Conservation (phyloP, 306 rosid species). For the Inga oerstediana region DNA sequence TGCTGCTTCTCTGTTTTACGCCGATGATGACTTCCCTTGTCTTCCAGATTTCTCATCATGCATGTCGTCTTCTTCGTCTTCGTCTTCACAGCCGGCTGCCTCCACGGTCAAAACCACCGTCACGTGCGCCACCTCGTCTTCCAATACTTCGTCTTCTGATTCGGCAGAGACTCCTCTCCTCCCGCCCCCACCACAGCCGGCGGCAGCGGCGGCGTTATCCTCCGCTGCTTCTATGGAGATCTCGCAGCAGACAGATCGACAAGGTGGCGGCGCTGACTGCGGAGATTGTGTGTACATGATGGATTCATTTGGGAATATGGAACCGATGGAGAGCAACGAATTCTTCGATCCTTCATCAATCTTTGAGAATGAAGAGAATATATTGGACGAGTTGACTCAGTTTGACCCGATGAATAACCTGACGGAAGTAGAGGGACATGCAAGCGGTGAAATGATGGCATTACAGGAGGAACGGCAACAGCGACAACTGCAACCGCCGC, state of each 20-base stretch:
- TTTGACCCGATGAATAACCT: not conserved
- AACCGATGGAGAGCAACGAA: slow-evolving; percentile 48
- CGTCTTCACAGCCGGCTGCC: slow-evolving; percentile 31
- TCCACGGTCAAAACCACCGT: slow-evolving; percentile 37
- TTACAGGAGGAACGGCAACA: not conserved
- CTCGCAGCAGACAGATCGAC: slow-evolving; percentile 30
- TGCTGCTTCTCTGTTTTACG: slow-evolving; percentile 46
- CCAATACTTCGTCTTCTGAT: slow-evolving; percentile 43
- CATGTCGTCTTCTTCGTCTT: slow-evolving; percentile 66
- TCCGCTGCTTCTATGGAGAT: slow-evolving; percentile 60
- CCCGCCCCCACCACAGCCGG: not conserved
- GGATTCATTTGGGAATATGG: slow-evolving; percentile 64
- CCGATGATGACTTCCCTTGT: slow-evolving; percentile 49
- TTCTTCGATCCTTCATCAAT: slow-evolving; percentile 51
- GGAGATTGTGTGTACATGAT: slow-evolving; percentile 42
- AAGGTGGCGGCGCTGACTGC: not conserved
- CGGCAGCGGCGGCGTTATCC: slow-evolving; percentile 28
- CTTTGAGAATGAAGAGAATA: slow-evolving; percentile 40
- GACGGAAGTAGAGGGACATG: not conserved
- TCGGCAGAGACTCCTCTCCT: slow-evolving; percentile 36
- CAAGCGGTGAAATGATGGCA: not conserved
- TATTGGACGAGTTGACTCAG: not conserved
- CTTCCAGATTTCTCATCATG: slow-evolving; percentile 67
- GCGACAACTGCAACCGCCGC: not conserved
- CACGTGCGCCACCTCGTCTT: slow-evolving; percentile 34